Conservation (phyloP, 345 rosid genomes). For the Populus davidiana region DNA sequence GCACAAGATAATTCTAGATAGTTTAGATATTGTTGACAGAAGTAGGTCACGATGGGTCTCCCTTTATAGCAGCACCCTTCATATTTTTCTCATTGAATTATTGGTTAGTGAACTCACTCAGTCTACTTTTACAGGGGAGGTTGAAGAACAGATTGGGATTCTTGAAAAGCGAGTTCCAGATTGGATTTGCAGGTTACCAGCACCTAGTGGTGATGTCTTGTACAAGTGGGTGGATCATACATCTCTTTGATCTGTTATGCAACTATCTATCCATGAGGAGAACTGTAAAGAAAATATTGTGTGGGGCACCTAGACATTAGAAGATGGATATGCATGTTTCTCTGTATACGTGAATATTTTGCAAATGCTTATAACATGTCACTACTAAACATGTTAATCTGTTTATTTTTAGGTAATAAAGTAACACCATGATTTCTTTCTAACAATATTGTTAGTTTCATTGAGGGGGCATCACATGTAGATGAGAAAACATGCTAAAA, state of each 20-base stretch:
- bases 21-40: conserved; percentile 36
- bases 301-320: not conserved
- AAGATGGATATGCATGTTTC: not conserved
- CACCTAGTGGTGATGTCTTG: conserved; percentile 37
- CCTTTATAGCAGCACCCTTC: not conserved
- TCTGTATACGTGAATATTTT: not conserved
- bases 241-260: not conserved
- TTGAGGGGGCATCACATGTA: no score
- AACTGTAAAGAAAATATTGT: not conserved
- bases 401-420: no score
- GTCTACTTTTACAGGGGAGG: conserved; percentile 39
- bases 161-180: conserved; percentile 50
- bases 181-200: conserved; percentile 41
- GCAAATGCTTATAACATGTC: not conserved
- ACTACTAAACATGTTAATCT: not conserved
- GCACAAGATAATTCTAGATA: conserved; percentile 44
- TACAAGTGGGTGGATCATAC: conserved; percentile 32
- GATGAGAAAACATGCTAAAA: no score
- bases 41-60: conserved; percentile 25
- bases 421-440: not conserved
- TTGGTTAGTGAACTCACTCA: not conserved
- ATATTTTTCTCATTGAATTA: not conserved
- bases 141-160: conserved; percentile 46
- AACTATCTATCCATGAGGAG: not conserved
- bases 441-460: no score